A percentile compares a stretch with the other conserved stretches of the same genome.
These are phyloP conservation scores for Aspergillus aculeatus DNA, from an alignment of 2,329 filamentous ascomycete species.

Conservation along the genomic window DNA sequence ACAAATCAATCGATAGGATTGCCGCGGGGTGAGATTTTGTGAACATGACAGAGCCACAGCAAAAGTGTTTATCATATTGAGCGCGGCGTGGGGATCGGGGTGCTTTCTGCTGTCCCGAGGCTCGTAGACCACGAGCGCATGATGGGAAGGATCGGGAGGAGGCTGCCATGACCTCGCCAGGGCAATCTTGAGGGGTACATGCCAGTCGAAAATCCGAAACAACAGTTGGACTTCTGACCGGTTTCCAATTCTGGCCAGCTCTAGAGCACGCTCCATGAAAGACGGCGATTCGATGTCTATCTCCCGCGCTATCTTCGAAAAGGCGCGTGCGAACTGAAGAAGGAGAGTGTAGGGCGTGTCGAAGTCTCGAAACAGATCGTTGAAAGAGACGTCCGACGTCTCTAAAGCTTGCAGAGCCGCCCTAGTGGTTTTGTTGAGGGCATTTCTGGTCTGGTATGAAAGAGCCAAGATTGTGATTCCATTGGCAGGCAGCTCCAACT, in stretches of 20 bases:
- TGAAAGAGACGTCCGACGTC: conserved; percentile 24
- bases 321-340: conserved; percentile 27
- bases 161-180: conserved; percentile 33
- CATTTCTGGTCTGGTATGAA: conserved; percentile 26
- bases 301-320: conserved; percentile 31
- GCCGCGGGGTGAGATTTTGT: conserved; percentile 36
- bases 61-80: conserved; percentile 47
- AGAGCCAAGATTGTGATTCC: conserved; percentile 29
- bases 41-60: conserved; percentile 46
- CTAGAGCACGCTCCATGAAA: conserved; percentile 32
- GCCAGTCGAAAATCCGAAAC: conserved; percentile 35
- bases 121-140: conserved; percentile 28
- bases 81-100: conserved; percentile 37
- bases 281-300: conserved; percentile 35
- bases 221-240: conserved; percentile 28
- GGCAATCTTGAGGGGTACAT: conserved; percentile 40
- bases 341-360: conserved; percentile 28
- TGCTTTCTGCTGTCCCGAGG: conserved; percentile 17
- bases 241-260: conserved; percentile 32
- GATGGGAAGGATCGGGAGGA: conserved; percentile 24
- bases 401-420: conserved; percentile 28
- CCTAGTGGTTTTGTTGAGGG: conserved; percentile 24
- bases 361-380: conserved; percentile 29
- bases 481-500: conserved; percentile 31
- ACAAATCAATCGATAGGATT: conserved; percentile 47